Evolutionary conservation across 139 green algal genomes (phyloP).

Genomic region (Deuterostichococcus epilithicus): DNA sequence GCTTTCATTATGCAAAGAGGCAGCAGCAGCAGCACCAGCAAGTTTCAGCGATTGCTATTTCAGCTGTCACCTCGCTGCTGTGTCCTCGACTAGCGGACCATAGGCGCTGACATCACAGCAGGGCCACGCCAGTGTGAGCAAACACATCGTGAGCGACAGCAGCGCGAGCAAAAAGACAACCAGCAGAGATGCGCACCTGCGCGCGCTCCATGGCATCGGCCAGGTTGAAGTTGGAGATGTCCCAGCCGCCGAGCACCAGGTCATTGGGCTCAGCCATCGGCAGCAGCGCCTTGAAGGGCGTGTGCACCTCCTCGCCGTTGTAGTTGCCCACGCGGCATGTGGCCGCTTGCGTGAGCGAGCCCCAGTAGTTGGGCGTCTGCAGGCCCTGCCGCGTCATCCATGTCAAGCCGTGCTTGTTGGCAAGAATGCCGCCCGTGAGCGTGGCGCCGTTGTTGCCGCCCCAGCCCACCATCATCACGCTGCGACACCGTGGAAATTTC

Average conservation of each 20-base stretch:
- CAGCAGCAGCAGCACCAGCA: too few species aligned
- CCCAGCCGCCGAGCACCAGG: constrained; percentile 95
- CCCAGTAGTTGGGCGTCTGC: constrained; percentile 96
- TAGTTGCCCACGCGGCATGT: constrained; percentile 93
- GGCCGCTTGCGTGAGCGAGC: constrained; percentile 90
- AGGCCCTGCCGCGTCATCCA: constrained; percentile 99
- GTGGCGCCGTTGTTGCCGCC: constrained; percentile 99
- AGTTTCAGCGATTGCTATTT: too few species aligned
- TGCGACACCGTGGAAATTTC: too few species aligned
- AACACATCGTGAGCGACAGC: too few species aligned
- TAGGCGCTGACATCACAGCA: too few species aligned
- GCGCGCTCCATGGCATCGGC: constrained; percentile 92
- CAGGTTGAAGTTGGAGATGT: constrained; percentile 92
- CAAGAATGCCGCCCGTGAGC: constrained; percentile 89
- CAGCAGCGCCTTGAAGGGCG: constrained; percentile 88
- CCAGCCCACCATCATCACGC: constrained; percentile 97
- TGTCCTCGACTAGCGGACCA: too few species aligned
- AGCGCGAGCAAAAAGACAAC: not conserved
- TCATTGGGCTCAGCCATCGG: constrained; percentile 96
- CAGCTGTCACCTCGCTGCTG: too few species aligned
- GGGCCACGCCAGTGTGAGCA: too few species aligned
- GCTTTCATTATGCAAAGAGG: not conserved
- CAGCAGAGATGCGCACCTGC: constrained; percentile 31
- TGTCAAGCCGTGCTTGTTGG: constrained; percentile 95
- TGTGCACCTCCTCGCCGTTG: constrained; percentile 91